Percentiles rank a stretch among this genome's conserved stretches.
phyloP scores from a whole-genome alignment of 2,329 filamentous ascomycete genomes.

The Orbilia blumenaviensis region DNA sequence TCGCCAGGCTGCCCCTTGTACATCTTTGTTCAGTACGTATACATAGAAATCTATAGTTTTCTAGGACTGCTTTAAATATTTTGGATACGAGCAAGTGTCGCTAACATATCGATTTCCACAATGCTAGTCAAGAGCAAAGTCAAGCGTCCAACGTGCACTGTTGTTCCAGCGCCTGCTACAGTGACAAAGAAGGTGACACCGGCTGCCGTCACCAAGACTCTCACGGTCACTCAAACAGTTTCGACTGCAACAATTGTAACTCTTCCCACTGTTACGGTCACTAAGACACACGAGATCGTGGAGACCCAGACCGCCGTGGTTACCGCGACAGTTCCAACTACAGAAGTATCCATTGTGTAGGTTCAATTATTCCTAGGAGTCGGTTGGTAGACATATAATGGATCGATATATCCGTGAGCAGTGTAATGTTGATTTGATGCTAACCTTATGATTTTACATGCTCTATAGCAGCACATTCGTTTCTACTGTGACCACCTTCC shows the following conservation, averaged over 20 bases:
- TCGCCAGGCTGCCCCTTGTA: slow-evolving; percentile 17
- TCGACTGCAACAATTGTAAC: neutral
- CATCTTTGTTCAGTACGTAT: slow-evolving; percentile 34
- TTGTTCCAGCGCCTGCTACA: neutral
- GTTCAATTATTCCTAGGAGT: too few species aligned
- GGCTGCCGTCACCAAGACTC: neutral
- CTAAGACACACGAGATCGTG: slow-evolving; percentile 3
- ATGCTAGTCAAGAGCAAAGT: slow-evolving; percentile 25
- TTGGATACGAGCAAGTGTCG: neutral
- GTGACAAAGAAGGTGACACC: slow-evolving; percentile 27
- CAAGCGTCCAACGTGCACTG: slow-evolving; percentile 37
- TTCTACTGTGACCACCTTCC: neutral
- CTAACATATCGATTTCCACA: slow-evolving; percentile 1
- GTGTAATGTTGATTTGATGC: neutral
- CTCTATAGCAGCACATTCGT: neutral
- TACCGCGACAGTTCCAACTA: slow-evolving; percentile 3
- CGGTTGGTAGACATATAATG: neutral
- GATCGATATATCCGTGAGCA: neutral
- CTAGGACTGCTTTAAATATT: too few species aligned
- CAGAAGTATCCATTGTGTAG: slow-evolving; percentile 1
- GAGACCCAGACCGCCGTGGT: neutral
- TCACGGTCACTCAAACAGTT: slow-evolving; percentile 13
- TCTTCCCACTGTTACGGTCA: neutral
- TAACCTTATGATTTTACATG: neutral
- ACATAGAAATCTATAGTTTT: neutral